Evolutionary conservation across 352 stramenopile genomes (phyloP), one percentile per base, ranked within the genome.

Genomic region (Pythium coloratum): DNA sequence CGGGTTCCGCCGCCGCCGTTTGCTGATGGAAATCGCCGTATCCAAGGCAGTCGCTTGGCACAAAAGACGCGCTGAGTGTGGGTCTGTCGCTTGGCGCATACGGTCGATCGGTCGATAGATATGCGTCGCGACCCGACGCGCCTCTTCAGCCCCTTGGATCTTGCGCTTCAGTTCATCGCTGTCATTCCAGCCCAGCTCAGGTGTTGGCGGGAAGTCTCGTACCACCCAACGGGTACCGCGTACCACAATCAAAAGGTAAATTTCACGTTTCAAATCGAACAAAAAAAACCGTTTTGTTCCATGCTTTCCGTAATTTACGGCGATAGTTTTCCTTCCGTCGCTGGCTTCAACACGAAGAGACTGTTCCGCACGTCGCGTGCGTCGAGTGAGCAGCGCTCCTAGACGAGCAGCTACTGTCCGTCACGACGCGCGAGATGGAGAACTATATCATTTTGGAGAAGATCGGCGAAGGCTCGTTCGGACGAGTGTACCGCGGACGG

Each of bases 401-500:
- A 49, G n/a, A 20, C 33, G 12, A 26, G 53, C 33, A 34, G 32
- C 20, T 8, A 55, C 26, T 55, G 30, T 6, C 6, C 10, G 55
- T 16, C 8, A 20, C 26, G 10, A 16, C 30, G 16, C 3, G 20
- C 20, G 20, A 24, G 24, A 95, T 96, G 86, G 88, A 97, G n/a
- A 86, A 97, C 69, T 98, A 98, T 69, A 84, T 97, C 59, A 94
- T 98, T 40, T 81, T 98, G 18, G 92, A 98, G 76, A 83, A 91
- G 46, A 97, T 98, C 59, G 94, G 94, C 42, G 92, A 98, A 76
- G 88, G 88, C 8, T 93, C 85, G 34, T 96, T 96, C 57, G 88
- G 86, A 13, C 94, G 93, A 65, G 88, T 96, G 32, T 96, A 96
- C 50, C 81, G 84, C 13, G 86, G 84, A 1, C 76, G 88, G 8